Conservation (phyloP, 345 rosid genomes). For the Capsella bursapastoris region DNA sequence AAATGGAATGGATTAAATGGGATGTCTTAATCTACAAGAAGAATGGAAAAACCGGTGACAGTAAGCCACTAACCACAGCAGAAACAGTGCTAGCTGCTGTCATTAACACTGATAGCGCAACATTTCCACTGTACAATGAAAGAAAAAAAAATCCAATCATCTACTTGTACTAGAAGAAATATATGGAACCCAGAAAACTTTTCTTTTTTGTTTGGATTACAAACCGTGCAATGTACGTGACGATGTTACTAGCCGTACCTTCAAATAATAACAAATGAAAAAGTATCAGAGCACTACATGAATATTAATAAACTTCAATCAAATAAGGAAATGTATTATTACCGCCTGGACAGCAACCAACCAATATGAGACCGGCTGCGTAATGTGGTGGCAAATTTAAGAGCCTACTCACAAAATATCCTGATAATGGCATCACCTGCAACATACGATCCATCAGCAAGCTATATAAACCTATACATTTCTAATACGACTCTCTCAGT, state of each 20-base stretch:
- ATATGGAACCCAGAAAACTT: slow-evolving; percentile 10
- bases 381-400: slow-evolving; percentile 81
- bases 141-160: slow-evolving; percentile 32
- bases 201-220: slow-evolving; percentile 22
- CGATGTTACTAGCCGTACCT: slow-evolving; percentile 97
- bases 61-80: slow-evolving; percentile 73
- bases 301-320: not conserved
- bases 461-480: slow-evolving; percentile 2
- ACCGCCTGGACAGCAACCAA: slow-evolving; percentile 97
- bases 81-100: slow-evolving; percentile 87
- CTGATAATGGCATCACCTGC: slow-evolving; percentile 93
- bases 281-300: slow-evolving; percentile 19
- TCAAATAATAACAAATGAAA: slow-evolving; percentile 39
- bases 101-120: slow-evolving; percentile 90
- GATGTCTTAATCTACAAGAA: slow-evolving; percentile 18
- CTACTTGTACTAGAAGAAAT: slow-evolving; percentile 19
- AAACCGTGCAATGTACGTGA: slow-evolving; percentile 83
- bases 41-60: not conserved
- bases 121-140: slow-evolving; percentile 71
- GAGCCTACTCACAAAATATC: slow-evolving; percentile 75
- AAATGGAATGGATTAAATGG: slow-evolving; percentile 16
- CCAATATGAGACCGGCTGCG: slow-evolving; percentile 94
- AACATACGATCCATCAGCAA: slow-evolving; percentile 39
- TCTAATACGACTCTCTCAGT: not conserved
- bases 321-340: slow-evolving; percentile 24